phyloP scores from a whole-genome alignment of 2,329 filamentous ascomycete genomes.

The Cladophialophora yegresii region DNA sequence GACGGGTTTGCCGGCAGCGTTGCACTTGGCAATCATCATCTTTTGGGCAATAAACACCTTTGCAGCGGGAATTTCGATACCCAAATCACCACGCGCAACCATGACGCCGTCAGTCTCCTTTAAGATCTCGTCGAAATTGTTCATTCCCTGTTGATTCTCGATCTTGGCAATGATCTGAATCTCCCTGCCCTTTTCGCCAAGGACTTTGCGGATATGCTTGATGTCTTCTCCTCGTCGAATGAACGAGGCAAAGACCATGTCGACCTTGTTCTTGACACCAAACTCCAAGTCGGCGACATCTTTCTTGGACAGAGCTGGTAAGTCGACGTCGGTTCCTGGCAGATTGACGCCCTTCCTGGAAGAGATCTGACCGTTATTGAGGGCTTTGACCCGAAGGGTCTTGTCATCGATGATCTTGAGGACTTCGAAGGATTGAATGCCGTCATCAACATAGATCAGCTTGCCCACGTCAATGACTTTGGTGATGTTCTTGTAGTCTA shows the following conservation, averaged over 20 bases:
- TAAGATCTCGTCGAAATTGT: slow-evolving; percentile 99
- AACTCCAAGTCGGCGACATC: slow-evolving; percentile 92
- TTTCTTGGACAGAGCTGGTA: slow-evolving; percentile 96
- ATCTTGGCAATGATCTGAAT: slow-evolving; percentile 99
- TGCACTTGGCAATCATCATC: slow-evolving; percentile 99
- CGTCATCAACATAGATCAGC: slow-evolving; percentile 97
- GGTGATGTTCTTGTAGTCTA: slow-evolving; percentile 99
- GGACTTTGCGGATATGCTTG: slow-evolving; percentile 82
- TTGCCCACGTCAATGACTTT: slow-evolving; percentile 92
- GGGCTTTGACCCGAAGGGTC: slow-evolving; percentile 80
- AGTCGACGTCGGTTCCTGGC: slow-evolving; percentile 96
- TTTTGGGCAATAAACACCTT: slow-evolving; percentile 99
- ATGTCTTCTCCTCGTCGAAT: slow-evolving; percentile 95
- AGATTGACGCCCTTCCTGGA: slow-evolving; percentile 99
- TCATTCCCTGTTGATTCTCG: slow-evolving; percentile 98
- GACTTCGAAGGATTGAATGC: slow-evolving; percentile 95
- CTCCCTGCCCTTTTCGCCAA: slow-evolving; percentile 87
- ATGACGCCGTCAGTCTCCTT: slow-evolving; percentile 97
- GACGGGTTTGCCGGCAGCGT: slow-evolving; percentile 96
- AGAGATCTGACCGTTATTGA: slow-evolving; percentile 98
- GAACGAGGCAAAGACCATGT: slow-evolving; percentile 99
- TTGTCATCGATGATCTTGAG: slow-evolving; percentile 82
- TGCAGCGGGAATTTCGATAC: slow-evolving; percentile 97
- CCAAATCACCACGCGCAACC: slow-evolving; percentile 97
- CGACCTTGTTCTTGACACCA: slow-evolving; percentile 96